Conservation (phyloP, 2,329 filamentous ascomycete genomes). For the Dissoconium aciculare region DNA sequence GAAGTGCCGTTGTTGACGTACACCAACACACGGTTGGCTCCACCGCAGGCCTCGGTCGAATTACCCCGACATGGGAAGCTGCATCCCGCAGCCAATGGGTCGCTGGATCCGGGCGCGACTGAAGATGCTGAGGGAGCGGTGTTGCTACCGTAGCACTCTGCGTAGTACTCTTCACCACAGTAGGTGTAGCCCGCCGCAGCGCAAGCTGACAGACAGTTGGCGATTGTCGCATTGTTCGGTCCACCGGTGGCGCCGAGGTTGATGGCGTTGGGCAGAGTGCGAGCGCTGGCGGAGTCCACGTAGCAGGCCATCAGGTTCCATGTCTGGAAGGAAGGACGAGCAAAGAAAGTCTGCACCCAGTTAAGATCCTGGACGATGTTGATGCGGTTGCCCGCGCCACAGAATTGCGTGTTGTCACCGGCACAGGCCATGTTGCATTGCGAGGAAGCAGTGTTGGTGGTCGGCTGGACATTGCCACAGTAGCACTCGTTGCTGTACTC, state of each 20-base stretch:
- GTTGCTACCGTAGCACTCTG: constrained; percentile 15
- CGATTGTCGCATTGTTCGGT: constrained; percentile 13
- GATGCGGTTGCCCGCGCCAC: constrained; percentile 4
- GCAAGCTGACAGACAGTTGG: constrained; percentile 19
- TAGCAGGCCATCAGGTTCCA: constrained; percentile 19
- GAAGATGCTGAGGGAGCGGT: constrained; percentile 7
- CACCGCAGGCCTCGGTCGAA: constrained; percentile 21
- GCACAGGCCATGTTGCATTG: constrained; percentile 18
- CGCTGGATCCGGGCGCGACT: constrained; percentile 1
- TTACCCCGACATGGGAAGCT: constrained; percentile 19
- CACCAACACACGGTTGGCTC: constrained; percentile 14
- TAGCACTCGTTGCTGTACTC: constrained; percentile 19
- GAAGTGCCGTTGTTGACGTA: constrained; percentile 16
- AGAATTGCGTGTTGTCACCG: constrained; percentile 16
- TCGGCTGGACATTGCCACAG: constrained; percentile 1
- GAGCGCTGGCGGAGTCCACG: constrained; percentile 10
- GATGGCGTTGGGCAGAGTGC: constrained; percentile 11
- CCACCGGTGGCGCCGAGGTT: constrained; percentile 13
- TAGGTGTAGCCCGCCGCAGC: constrained; percentile 11
- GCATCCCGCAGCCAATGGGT: constrained; percentile 16
- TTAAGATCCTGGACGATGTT: constrained; percentile 3
- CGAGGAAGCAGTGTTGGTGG: constrained; percentile 11
- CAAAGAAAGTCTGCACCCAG: constrained; percentile 17
- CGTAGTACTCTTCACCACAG: constrained; percentile 19
- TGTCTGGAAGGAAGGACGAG: constrained; percentile 8